These are phyloP conservation scores for Suillus luteus DNA, from an alignment of 768 basidiomycete genomes.

Conservation along the genomic window DNA sequence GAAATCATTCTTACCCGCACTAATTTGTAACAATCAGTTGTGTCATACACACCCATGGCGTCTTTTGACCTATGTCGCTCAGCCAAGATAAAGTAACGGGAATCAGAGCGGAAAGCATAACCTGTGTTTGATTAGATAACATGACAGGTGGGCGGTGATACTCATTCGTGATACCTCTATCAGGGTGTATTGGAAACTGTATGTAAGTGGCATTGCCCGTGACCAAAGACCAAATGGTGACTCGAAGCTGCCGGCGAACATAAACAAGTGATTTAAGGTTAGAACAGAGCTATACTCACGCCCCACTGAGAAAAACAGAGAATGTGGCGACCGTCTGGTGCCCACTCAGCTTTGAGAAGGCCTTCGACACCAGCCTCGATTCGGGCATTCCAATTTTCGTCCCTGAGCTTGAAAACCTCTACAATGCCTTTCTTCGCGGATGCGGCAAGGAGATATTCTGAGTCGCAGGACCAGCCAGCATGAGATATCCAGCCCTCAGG, in stretches of 20 bases:
- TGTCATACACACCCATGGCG: constrained; percentile 83
- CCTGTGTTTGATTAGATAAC: constrained; percentile 42
- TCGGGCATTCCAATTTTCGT: constrained; percentile 75
- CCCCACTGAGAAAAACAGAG: constrained; percentile 94
- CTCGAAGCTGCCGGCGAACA: constrained; percentile 59
- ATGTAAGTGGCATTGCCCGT: constrained; percentile 79
- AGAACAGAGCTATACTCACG: constrained; percentile 50
- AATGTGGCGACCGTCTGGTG: constrained; percentile 78
- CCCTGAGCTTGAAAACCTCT: constrained; percentile 76
- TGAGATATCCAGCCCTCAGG: constrained; percentile 61
- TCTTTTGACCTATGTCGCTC: constrained; percentile 92
- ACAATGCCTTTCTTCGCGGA: constrained; percentile 72
- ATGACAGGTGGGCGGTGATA: background rate
- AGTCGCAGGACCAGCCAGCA: constrained; percentile 85
- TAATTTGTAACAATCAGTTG: constrained; percentile 65
- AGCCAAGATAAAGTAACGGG: constrained; percentile 81
- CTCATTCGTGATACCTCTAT: constrained; percentile 54
- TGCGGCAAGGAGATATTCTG: constrained; percentile 82
- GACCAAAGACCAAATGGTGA: constrained; percentile 83
- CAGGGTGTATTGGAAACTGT: constrained; percentile 81
- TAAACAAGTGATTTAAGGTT: constrained; percentile 4
- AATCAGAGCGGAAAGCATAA: constrained; percentile 78
- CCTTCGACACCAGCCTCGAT: constrained; percentile 85
- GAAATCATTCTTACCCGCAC: constrained; percentile 51
- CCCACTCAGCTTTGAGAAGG: constrained; percentile 88